phyloP scores from a whole-genome alignment of 257 asterid genomes.

The Penstemon eatonii region DNA sequence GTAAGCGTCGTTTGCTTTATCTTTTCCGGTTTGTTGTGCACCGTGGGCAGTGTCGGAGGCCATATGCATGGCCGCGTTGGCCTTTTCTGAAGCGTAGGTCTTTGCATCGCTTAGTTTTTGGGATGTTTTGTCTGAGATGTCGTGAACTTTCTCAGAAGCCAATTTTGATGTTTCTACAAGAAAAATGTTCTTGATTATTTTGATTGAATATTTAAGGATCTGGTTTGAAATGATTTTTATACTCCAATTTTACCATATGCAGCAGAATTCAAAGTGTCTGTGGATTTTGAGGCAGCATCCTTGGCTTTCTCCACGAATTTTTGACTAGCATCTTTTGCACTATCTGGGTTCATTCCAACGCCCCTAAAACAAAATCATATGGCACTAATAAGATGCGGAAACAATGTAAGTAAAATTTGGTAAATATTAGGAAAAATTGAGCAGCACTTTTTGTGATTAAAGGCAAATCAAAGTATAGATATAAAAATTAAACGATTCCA shows the following conservation, averaged over 20 bases:
- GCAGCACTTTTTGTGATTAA: too few relatives aligned
- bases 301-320: conserved; percentile 34
- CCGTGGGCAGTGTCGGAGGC: conserved; percentile 31
- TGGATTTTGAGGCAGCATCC: conserved; percentile 49
- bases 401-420: too few relatives aligned
- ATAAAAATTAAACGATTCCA: too few relatives aligned
- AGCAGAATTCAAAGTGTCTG: conserved; percentile 39
- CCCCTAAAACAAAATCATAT: conserved; percentile 25
- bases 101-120: conserved; percentile 35
- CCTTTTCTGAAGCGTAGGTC: conserved; percentile 34
- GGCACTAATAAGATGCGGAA: too few relatives aligned
- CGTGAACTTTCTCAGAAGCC: conserved; percentile 47
- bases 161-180: conserved; percentile 47
- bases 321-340: conserved; percentile 34
- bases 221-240: background rate
- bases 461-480: too few relatives aligned
- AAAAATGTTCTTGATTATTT: background rate
- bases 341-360: conserved; percentile 29
- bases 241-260: conserved; percentile 39
- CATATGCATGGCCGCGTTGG: conserved; percentile 29
- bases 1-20: conserved; percentile 28
- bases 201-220: too few relatives aligned
- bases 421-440: too few relatives aligned
- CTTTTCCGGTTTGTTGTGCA: conserved; percentile 25
- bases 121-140: conserved; percentile 28